These are phyloP conservation scores for Orbilia brochopaga DNA, from an alignment of 2,329 filamentous ascomycete genomes.

Conservation along the genomic window DNA sequence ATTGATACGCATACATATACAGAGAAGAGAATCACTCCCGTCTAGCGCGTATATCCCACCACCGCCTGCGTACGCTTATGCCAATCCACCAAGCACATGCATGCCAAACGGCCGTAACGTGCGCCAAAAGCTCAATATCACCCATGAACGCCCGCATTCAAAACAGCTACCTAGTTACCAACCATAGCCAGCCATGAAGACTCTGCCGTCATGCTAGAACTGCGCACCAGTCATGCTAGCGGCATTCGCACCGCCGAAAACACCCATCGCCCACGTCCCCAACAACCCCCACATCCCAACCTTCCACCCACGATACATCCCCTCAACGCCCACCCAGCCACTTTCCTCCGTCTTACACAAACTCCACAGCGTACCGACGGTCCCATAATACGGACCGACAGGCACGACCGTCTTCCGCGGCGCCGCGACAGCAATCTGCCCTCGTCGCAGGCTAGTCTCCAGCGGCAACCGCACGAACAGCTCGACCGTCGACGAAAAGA, in stretches of 20 bases:
- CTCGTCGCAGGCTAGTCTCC: conserved; percentile 87
- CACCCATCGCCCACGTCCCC: conserved; percentile 64
- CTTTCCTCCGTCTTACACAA: conserved; percentile 82
- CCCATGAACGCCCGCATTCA: no score
- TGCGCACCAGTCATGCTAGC: conserved; percentile 54
- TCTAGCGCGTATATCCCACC: no score
- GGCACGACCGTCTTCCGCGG: conserved; percentile 77
- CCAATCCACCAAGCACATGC: no score
- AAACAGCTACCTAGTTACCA: no score
- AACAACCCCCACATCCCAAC: conserved; percentile 65
- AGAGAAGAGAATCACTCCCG: no score
- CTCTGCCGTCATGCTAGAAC: conserved; percentile 26
- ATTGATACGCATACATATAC: no score
- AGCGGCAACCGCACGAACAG: conserved; percentile 86
- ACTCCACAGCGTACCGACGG: conserved; percentile 87
- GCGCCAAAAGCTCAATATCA: no score
- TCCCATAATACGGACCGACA: conserved; percentile 79
- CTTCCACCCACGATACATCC: conserved; percentile 66
- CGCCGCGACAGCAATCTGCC: conserved; percentile 73
- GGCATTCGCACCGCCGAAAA: conserved; percentile 56
- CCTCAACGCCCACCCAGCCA: conserved; percentile 61
- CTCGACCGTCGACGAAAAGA: conserved; percentile 78
- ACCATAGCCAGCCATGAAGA: neutral
- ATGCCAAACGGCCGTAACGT: no score
- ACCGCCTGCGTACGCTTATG: no score